Percentiles rank a stretch among this genome's conserved stretches.
phyloP scores from a whole-genome alignment of 768 basidiomycete genomes.

The Suillus placidus region DNA sequence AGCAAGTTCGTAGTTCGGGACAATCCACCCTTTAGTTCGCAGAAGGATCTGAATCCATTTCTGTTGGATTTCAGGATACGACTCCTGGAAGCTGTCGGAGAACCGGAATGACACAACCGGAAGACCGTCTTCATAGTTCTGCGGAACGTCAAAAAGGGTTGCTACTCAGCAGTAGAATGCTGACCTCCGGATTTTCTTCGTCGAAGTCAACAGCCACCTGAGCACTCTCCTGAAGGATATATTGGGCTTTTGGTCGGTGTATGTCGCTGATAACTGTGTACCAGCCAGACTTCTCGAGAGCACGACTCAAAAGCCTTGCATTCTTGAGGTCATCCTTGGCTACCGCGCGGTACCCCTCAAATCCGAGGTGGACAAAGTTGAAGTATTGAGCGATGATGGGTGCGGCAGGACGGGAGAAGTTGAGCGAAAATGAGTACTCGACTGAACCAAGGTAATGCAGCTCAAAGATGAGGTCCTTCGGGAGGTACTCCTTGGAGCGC shows the following conservation, averaged over 20 bases:
- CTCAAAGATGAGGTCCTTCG: constrained; percentile 72
- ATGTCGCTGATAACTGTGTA: constrained; percentile 58
- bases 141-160: constrained; percentile 15
- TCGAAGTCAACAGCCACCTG: constrained; percentile 41
- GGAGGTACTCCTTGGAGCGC: constrained; percentile 57
- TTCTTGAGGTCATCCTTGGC: constrained; percentile 56
- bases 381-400: constrained; percentile 67
- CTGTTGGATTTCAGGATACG: constrained; percentile 61
- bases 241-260: constrained; percentile 42
- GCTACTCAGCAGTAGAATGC: constrained; percentile 36
- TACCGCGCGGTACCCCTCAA: constrained; percentile 51
- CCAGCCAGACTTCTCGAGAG: constrained; percentile 58
- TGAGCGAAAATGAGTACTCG: constrained; percentile 77
- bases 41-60: constrained; percentile 56
- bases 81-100: constrained; percentile 51
- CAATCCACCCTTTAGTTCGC: constrained; percentile 56
- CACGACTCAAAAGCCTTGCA: constrained; percentile 65
- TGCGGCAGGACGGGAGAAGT: constrained; percentile 63
- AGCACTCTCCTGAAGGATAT: constrained; percentile 25
- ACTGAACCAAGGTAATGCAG: constrained; percentile 52
- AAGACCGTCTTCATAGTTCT: constrained; percentile 51
- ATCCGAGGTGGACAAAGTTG: constrained; percentile 64
- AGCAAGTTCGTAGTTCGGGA: constrained; percentile 62
- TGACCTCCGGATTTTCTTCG: constrained; percentile 61
- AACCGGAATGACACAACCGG: constrained; percentile 60